phyloP scores from a whole-genome alignment of 805 yeast species.

The Yarrowia keelungensis region DNA sequence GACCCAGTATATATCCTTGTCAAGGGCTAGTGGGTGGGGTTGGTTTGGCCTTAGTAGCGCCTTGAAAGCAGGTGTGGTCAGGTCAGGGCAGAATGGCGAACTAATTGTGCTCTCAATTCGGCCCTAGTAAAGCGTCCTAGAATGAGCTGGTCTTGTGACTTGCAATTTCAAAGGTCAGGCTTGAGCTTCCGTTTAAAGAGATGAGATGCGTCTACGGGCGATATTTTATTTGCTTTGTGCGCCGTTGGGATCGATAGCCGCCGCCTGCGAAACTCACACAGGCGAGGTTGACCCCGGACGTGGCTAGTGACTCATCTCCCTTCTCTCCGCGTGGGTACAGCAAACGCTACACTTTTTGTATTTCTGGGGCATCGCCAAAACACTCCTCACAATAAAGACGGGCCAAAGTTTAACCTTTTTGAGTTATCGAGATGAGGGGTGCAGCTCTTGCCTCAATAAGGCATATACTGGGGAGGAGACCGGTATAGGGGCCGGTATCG shows the following conservation, averaged over 20 bases:
- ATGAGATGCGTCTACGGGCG: conserved; percentile 6
- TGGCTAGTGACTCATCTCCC: conserved; percentile 36
- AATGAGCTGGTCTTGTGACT: conserved; percentile 15
- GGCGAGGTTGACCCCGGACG: background rate
- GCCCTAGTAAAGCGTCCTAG: background rate
- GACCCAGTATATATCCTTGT: background rate
- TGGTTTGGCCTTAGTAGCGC: background rate
- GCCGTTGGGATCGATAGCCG: conserved; percentile 21
- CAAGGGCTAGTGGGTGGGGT: background rate
- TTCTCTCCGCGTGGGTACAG: conserved; percentile 1
- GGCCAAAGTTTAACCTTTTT: background rate
- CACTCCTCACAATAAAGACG: background rate
- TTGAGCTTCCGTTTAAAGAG: background rate
- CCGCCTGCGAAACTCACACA: background rate
- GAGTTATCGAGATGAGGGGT: conserved; percentile 38
- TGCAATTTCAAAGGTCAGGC: background rate
- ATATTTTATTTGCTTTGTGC: conserved; percentile 19
- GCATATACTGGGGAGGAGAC: background rate
- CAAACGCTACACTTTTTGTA: background rate
- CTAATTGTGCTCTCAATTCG: conserved; percentile 15
- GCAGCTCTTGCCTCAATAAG: conserved; percentile 19
- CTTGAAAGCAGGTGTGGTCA: too few species aligned
- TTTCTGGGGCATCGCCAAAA: conserved; percentile 33
- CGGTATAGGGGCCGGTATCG: conserved; percentile 36
- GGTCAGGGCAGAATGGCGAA: too few species aligned